Percentiles rank a stretch among this genome's conserved stretches.
Evolutionary conservation across 305 asterid genomes (phyloP).

Genomic region (Fraxinus angustifolia): DNA sequence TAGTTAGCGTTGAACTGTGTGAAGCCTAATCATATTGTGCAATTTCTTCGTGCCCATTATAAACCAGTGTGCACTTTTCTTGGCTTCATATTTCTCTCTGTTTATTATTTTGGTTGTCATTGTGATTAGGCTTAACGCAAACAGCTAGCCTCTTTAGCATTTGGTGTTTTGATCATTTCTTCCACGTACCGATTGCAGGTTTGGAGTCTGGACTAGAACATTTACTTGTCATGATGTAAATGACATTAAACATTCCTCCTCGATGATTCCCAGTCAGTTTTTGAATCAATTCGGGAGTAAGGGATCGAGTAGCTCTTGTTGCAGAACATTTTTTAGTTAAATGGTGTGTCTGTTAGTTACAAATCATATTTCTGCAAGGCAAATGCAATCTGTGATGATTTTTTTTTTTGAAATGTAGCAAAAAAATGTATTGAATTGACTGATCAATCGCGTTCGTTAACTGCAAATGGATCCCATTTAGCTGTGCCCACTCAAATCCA

Average conservation of each 20-base stretch:
- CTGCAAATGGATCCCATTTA: neutral
- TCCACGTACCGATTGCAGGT: conserved; percentile 32
- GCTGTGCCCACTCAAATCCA: neutral
- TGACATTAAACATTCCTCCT: neutral
- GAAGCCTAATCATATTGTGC: neutral
- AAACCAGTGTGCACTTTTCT: neutral
- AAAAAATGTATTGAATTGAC: neutral
- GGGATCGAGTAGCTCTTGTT: neutral
- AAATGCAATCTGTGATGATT: neutral
- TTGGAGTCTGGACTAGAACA: conserved; percentile 47
- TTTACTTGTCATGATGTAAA: neutral
- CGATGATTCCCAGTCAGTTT: neutral
- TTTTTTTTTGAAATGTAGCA: neutral
- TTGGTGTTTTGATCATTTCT: neutral
- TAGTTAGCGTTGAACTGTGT: neutral
- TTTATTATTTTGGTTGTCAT: neutral
- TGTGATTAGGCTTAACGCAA: neutral
- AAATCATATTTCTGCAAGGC: neutral
- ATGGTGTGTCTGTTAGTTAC: neutral
- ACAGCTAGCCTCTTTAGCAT: neutral
- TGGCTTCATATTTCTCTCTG: neutral
- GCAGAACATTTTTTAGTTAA: neutral
- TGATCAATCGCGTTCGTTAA: neutral
- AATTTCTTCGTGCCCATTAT: neutral
- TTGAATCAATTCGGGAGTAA: neutral